Evolutionary conservation across 495 filamentous ascomycete species (phyloP), one percentile per base, ranked within the genome.

Genomic region (Patellaria atrata): DNA sequence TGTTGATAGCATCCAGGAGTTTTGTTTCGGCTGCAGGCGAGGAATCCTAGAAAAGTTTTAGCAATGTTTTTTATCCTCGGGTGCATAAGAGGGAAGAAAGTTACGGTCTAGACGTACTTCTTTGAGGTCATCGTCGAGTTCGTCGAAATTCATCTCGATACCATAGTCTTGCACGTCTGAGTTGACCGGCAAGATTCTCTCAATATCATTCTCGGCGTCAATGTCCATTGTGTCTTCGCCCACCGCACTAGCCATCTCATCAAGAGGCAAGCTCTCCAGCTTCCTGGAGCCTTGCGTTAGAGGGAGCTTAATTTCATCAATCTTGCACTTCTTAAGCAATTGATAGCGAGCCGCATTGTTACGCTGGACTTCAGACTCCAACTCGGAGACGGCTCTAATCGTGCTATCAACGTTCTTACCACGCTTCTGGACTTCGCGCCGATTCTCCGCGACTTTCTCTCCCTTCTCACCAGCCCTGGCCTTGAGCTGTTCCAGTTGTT

Each of bases 251-350:
- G 72, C 63, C 10, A 79, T 53, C 26, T 94, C 82, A 47, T 91
- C 79, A 46, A 91, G 79, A 5, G 89, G 89, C 38, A 99, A 68
- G 40, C 73, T 67, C 45, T 92, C 85, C 16, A 96, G 72, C 20
- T 63, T 53, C 20, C 63, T 65, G n/a, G 84, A 92, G 33, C 72
- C 74, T 22, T 76, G 63, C 2, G 67, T 61, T 29, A 99, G 64
- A 5, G 89, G 91, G 31, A 99, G 61, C 40, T 81, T 73, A 44
- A 94, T 80, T 47, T 93, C 82, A 48, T 94, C 85, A 23, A 99
- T 70, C 57, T 89, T 87, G 64, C 89, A 96, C 37, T 81, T 72
- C 41, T 84, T 73, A 6, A 99, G 68, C 20, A 89, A 62, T 31
- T 73, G 71, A 52, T 94, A 93, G 47, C 86, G 75, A 33, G 72